A percentile compares a stretch with the other conserved stretches of the same genome.
Conservation (phyloP, 768 basidiomycete genomes). For the Lactarius akahatsu region DNA sequence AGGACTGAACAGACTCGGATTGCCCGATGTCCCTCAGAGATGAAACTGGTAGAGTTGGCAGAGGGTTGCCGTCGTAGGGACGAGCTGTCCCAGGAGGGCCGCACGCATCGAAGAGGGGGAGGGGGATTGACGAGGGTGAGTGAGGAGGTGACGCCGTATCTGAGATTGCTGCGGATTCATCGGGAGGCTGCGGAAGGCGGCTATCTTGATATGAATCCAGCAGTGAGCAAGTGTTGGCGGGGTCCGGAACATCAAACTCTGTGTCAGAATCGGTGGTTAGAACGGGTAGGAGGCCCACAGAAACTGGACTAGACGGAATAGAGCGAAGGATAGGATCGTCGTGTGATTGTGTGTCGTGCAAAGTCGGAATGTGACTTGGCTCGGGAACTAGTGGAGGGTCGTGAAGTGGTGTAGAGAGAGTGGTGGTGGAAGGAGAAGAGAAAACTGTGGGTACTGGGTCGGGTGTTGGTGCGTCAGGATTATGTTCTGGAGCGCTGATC, state of each 20-base stretch:
- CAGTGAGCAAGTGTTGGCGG: neutral
- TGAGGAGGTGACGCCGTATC: slow-evolving; percentile 10
- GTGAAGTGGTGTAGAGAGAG: neutral
- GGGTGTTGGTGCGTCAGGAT: neutral
- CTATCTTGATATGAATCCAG: slow-evolving; percentile 7
- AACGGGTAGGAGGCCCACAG: neutral
- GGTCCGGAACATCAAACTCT: neutral
- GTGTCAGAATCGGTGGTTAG: neutral
- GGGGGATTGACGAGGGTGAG: neutral
- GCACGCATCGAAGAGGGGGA: neutral
- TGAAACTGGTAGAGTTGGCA: slow-evolving; percentile 3
- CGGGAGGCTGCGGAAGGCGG: neutral
- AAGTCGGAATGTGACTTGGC: neutral
- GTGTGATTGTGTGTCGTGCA: slow-evolving; percentile 2
- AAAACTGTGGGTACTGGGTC: neutral
- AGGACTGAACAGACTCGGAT: neutral
- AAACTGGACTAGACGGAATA: slow-evolving; percentile 8
- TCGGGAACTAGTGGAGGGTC: neutral
- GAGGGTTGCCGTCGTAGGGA: neutral
- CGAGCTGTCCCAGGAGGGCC: neutral
- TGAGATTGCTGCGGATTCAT: neutral
- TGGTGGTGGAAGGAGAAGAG: neutral
- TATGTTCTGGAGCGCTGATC: neutral
- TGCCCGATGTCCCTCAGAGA: slow-evolving; percentile 2
- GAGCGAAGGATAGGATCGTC: slow-evolving; percentile 10